Base-by-base conservation (phyloP, 371 early-diverging fungal species). In the Umbelopsis sp. region DNA sequence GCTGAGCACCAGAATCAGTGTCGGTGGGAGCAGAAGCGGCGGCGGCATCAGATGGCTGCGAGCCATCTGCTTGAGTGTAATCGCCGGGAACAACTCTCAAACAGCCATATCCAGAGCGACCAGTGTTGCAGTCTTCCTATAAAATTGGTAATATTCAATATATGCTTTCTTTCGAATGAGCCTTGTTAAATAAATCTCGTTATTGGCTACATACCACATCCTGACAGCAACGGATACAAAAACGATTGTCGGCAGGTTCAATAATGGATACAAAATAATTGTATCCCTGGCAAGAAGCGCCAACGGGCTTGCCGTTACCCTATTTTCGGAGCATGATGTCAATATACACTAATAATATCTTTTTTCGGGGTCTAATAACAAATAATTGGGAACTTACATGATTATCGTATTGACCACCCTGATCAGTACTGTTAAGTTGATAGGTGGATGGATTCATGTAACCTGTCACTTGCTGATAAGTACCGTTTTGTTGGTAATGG, bases 381-480 rank as follows among this genome's bases (percentile, higher is more conserved):
- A 29, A 22, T 29, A 51, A 29, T 24, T 25, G 20, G 35, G 18
- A 29, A 35, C 57, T 6, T 57, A 57, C 57, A 14, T 57, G 57
- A 35, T 57, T 65, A 66, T 75, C 74, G 70, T 77, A 74, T 70
- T 84, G 85, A 52, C 85, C 85, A 68, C 85, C 85, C 16, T 82
- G 74, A 52, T 84, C 85, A 4, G 65, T 72, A 1, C 77, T 51
- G 64, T 71, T 76, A 62, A 78, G 70, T 0, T 67, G 73, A 69
- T 74, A 77, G 4, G 70, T 71, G 9, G 73, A 53, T 11, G 75
- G 57, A 32, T 81, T 69, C 9, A 84, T 73, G 37, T 74, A 77
- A 44, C 85, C 85, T 48, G 82, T 82, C 24, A 84, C 74, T 65
- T 84, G 85, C 24, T 75, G 72, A 50, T 75, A 82, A 44, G 70